A percentile compares a stretch with the other conserved stretches of the same genome.
These are phyloP conservation scores for Phyllostachys edulis DNA, from an alignment of 176 grass and related monocot species.

Conservation along the genomic window DNA sequence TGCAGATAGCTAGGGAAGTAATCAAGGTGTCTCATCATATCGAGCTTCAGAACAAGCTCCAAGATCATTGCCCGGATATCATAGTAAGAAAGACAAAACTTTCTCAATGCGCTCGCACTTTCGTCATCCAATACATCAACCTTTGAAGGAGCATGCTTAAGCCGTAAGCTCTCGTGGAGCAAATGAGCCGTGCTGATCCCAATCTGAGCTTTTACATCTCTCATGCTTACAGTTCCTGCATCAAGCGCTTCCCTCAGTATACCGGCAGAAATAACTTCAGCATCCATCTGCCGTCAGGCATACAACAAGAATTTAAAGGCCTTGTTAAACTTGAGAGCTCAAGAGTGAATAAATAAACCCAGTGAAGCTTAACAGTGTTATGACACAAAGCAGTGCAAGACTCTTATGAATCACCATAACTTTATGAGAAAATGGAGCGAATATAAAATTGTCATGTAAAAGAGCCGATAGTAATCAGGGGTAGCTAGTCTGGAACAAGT, in stretches of 20 bases:
- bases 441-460: not conserved
- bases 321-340: not conserved
- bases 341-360: not conserved
- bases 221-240: slow-evolving; percentile 63
- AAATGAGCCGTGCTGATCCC: slow-evolving; percentile 60
- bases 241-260: slow-evolving; percentile 83
- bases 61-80: slow-evolving; percentile 88
- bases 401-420: slow-evolving; percentile 8
- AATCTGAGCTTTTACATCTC: slow-evolving; percentile 70
- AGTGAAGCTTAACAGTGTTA: not conserved
- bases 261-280: slow-evolving; percentile 90
- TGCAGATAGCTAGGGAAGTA: slow-evolving; percentile 73
- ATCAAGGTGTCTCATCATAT: slow-evolving; percentile 77
- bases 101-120: slow-evolving; percentile 61
- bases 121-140: slow-evolving; percentile 76
- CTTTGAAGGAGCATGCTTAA: slow-evolving; percentile 74
- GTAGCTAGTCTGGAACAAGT: not conserved
- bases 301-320: slow-evolving; percentile 14
- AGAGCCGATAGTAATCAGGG: not conserved
- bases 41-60: slow-evolving; percentile 74
- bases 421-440: not conserved
- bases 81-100: slow-evolving; percentile 80
- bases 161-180: slow-evolving; percentile 75
- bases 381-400: slow-evolving; percentile 3
- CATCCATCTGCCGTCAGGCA: slow-evolving; percentile 72